These are phyloP conservation scores for Eimeria acervulina DNA, from an alignment of 169 alveolate genomes.

Conservation along the genomic window DNA sequence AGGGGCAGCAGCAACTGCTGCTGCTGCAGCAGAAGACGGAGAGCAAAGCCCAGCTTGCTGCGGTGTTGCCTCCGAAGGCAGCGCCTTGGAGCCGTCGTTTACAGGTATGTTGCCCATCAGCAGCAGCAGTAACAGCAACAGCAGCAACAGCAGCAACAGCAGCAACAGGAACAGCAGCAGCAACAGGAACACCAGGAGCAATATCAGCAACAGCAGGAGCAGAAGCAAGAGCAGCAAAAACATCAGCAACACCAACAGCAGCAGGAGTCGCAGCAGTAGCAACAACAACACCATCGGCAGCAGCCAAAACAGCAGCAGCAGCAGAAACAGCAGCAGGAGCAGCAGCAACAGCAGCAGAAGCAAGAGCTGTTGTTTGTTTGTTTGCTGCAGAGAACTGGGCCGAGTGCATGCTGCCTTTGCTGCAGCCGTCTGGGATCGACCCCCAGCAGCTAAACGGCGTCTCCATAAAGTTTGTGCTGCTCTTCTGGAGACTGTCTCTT, in stretches of 20 bases:
- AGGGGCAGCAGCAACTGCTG: too few species aligned
- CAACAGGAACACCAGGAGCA: not conserved
- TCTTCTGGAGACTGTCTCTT: constrained; percentile 78
- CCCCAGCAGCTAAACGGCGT: constrained; percentile 63
- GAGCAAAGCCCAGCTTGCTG: not conserved
- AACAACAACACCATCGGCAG: not conserved
- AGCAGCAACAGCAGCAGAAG: not conserved
- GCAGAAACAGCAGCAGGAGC: constrained; percentile 40
- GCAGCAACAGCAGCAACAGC: too few species aligned
- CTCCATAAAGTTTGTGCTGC: constrained; percentile 70
- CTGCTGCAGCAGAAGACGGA: constrained; percentile 10
- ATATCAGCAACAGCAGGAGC: not conserved
- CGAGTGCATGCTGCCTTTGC: constrained; percentile 7
- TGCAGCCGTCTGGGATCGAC: constrained; percentile 22
- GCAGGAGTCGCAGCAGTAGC: not conserved
- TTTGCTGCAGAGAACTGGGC: constrained; percentile 47
- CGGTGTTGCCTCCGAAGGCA: not conserved
- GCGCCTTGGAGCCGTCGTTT: not conserved
- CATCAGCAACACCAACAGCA: not conserved
- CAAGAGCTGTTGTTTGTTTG: not conserved
- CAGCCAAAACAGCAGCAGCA: not conserved
- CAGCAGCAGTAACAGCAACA: not conserved
- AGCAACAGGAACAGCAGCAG: too few species aligned
- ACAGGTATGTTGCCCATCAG: not conserved
- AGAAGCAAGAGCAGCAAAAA: not conserved